Conservation (phyloP, 768 basidiomycete species). For the Chalciporus pseudorubinellus region DNA sequence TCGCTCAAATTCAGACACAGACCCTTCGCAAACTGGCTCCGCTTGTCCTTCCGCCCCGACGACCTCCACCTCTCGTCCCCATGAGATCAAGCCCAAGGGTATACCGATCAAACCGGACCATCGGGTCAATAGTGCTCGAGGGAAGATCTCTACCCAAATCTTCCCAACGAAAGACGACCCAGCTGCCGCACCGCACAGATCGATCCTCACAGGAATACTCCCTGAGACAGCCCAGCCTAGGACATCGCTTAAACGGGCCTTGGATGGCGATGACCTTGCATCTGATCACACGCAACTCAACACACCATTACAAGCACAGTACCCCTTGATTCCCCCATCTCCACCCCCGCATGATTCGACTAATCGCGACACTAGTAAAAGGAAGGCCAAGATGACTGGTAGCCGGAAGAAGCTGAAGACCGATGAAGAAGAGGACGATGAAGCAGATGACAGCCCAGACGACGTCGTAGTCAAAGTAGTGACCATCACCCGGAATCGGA, state of each 20-base stretch:
- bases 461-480: slow-evolving; percentile 23
- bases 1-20: neutral
- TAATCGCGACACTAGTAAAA: slow-evolving; percentile 37
- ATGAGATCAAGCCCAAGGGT: slow-evolving; percentile 3
- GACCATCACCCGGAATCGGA: slow-evolving; percentile 9
- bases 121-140: slow-evolving; percentile 3
- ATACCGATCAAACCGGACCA: neutral
- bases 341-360: slow-evolving; percentile 49
- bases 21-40: neutral
- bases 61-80: neutral
- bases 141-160: slow-evolving; percentile 4
- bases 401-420: slow-evolving; percentile 52
- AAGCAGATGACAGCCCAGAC: slow-evolving; percentile 20
- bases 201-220: neutral
- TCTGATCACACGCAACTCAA: slow-evolving; percentile 5
- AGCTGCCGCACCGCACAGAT: neutral
- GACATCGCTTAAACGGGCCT: slow-evolving; percentile 44
- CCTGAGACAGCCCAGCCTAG: slow-evolving; percentile 15
- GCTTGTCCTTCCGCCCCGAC: neutral
- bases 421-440: slow-evolving; percentile 30
- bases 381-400: slow-evolving; percentile 35
- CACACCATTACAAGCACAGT: slow-evolving; percentile 16
- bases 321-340: slow-evolving; percentile 60
- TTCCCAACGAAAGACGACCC: slow-evolving; percentile 12
- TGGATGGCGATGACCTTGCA: slow-evolving; percentile 33